Percentiles rank a stretch among this genome's conserved stretches.
phyloP scores from a whole-genome alignment of 208 protist genomes.

The Trypanosoma theileri region DNA sequence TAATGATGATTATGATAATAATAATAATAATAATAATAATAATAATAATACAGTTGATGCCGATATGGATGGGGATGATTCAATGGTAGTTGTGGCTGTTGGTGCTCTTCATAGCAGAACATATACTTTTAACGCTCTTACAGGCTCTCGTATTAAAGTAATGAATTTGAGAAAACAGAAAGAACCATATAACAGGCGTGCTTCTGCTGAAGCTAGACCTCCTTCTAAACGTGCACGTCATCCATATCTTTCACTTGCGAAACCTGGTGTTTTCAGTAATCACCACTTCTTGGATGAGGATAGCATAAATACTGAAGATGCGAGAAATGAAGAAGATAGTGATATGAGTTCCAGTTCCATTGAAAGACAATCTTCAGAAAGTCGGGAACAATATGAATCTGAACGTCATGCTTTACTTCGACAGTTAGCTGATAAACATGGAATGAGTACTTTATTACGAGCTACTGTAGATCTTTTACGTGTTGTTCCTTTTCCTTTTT shows the following conservation, averaged over 20 bases:
- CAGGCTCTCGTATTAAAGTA: slow-evolving; percentile 42
- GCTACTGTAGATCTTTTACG: slow-evolving; percentile 22
- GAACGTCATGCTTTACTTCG: slow-evolving; percentile 15
- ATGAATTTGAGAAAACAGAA: slow-evolving; percentile 27
- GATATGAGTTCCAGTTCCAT: slow-evolving; percentile 6
- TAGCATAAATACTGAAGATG: not conserved
- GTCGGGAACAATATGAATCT: not conserved
- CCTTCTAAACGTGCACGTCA: slow-evolving; percentile 22
- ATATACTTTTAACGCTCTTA: slow-evolving; percentile 70
- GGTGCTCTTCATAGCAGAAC: slow-evolving; percentile 60
- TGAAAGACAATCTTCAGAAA: not conserved
- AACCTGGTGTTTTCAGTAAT: not conserved
- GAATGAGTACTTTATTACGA: slow-evolving; percentile 21
- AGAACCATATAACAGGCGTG: not conserved
- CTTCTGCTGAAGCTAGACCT: not conserved
- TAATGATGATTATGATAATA: not conserved
- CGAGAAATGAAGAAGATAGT: not conserved
- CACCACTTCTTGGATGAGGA: not conserved
- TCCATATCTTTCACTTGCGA: slow-evolving; percentile 22
- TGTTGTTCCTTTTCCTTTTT: slow-evolving; percentile 29
- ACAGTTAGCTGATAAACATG: slow-evolving; percentile 16
- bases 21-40: not conserved
- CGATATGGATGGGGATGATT: slow-evolving; percentile 17
- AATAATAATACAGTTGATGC: not conserved
- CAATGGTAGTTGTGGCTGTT: slow-evolving; percentile 49